Evolutionary conservation across 106 monocot genomes (phyloP).

Genomic region (Platanthera zijinensis): DNA sequence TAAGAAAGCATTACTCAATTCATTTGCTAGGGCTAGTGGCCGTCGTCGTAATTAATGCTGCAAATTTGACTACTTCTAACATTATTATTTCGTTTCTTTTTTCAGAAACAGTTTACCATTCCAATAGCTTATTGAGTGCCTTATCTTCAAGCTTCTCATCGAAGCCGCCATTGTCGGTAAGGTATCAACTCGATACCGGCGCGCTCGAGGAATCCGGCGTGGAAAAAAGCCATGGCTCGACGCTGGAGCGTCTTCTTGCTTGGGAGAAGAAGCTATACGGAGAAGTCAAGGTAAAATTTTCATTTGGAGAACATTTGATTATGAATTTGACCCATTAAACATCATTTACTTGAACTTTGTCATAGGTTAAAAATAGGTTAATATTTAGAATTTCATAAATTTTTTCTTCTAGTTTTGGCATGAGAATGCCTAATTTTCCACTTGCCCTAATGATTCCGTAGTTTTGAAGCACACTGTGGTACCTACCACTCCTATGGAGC

Average conservation of each 20-base stretch:
- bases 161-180: slow-evolving; percentile 83
- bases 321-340: too few species aligned
- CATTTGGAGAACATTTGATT: not conserved
- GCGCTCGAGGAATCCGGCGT: slow-evolving; percentile 40
- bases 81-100: not conserved
- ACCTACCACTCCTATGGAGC: not conserved
- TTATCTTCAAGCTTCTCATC: slow-evolving; percentile 80
- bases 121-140: slow-evolving; percentile 73
- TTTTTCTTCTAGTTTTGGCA: not conserved
- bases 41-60: slow-evolving; percentile 4
- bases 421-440: not conserved
- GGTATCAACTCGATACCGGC: slow-evolving; percentile 57
- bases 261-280: slow-evolving; percentile 99
- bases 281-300: slow-evolving; percentile 80
- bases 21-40: slow-evolving; percentile 8
- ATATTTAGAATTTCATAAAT: not conserved
- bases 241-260: slow-evolving; percentile 75
- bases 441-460: not conserved
- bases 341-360: too few species aligned
- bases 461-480: slow-evolving; percentile 3
- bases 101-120: slow-evolving; percentile 95
- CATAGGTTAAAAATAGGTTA: not conserved
- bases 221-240: slow-evolving; percentile 67
- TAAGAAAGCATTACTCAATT: slow-evolving; percentile 18
- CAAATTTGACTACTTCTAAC: not conserved